Conservation (phyloP, 345 rosid genomes). For the Salix purpurea region DNA sequence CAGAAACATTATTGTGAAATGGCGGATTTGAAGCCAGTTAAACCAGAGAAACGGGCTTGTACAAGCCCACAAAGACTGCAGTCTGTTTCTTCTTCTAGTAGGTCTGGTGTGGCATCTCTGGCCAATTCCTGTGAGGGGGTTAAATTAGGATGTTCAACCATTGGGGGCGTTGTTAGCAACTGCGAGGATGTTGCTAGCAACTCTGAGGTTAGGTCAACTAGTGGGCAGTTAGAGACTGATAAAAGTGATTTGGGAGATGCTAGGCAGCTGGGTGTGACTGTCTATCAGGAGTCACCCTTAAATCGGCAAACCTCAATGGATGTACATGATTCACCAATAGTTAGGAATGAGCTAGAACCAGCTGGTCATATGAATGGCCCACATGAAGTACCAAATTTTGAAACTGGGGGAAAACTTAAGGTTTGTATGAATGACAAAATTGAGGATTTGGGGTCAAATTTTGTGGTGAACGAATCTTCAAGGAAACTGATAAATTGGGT, state of each 20-base stretch:
- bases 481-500: slow-evolving; percentile 19
- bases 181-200: slow-evolving; percentile 16
- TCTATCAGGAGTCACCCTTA: slow-evolving; percentile 17
- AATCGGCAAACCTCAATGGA: slow-evolving; percentile 26
- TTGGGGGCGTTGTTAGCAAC: slow-evolving; percentile 18
- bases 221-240: slow-evolving; percentile 26
- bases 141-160: slow-evolving; percentile 19
- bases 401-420: slow-evolving; percentile 17
- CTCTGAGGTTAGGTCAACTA: slow-evolving; percentile 16
- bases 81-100: slow-evolving; percentile 45
- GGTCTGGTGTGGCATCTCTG: slow-evolving; percentile 39
- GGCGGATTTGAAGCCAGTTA: slow-evolving; percentile 35
- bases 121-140: slow-evolving; percentile 24
- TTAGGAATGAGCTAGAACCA: slow-evolving; percentile 20
- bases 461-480: slow-evolving; percentile 25
- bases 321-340: slow-evolving; percentile 24
- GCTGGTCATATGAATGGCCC: slow-evolving; percentile 5
- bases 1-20: slow-evolving; percentile 42
- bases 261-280: slow-evolving; percentile 17
- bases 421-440: slow-evolving; percentile 19
- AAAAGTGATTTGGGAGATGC: slow-evolving; percentile 11
- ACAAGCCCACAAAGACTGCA: slow-evolving; percentile 42
- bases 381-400: slow-evolving; percentile 34
- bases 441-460: slow-evolving; percentile 29
- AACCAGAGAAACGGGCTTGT: slow-evolving; percentile 47